Evolutionary conservation across 139 green algal genomes (phyloP).

Genomic region (Dunaliella sp.): DNA sequence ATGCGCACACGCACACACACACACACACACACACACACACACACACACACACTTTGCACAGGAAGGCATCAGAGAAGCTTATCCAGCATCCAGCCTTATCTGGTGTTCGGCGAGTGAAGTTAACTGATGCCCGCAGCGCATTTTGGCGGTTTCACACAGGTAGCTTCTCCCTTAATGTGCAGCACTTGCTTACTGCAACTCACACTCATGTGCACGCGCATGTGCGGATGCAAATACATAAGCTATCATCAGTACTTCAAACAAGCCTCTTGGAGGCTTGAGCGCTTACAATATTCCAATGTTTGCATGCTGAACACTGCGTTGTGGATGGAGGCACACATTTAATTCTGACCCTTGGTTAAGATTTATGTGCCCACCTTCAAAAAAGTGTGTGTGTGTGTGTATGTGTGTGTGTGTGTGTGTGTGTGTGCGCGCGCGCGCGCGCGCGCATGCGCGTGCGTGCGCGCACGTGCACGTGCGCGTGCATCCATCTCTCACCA

Average conservation of each 20-base stretch:
- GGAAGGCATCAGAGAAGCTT: constrained; percentile 46
- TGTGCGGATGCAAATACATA: no score
- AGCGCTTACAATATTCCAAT: background rate
- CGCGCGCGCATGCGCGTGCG: no score
- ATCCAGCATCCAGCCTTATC: constrained; percentile 23
- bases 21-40: background rate
- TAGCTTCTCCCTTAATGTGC: constrained; percentile 2
- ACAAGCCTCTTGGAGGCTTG: background rate
- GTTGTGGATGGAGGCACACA: background rate
- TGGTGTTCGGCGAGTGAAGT: constrained; percentile 37
- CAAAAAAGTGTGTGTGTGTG: no score
- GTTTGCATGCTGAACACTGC: background rate
- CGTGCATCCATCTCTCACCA: no score
- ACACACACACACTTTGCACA: constrained; percentile 10
- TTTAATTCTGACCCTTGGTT: background rate
- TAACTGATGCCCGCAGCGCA: constrained; percentile 26
- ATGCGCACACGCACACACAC: background rate
- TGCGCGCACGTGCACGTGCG: no score
- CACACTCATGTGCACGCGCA: no score
- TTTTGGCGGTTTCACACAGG: constrained; percentile 62
- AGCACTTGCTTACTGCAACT: background rate
- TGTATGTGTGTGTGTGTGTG: no score
- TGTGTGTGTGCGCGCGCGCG: no score
- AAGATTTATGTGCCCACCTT: background rate
- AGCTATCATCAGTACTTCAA: no score